Conservation (phyloP, 345 rosid species). For the Murraya koenigii region DNA sequence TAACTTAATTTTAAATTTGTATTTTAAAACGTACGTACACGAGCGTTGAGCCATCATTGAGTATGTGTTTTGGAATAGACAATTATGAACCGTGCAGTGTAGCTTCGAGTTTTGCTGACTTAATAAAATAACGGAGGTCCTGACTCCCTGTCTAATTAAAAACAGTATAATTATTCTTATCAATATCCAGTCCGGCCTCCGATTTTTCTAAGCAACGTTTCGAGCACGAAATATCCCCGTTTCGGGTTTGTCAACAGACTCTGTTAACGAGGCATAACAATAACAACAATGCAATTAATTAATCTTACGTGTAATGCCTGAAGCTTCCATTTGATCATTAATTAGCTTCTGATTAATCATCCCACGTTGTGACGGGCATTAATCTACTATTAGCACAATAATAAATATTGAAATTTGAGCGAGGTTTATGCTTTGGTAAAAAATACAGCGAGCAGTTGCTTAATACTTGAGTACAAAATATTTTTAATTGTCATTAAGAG, state of each 20-base stretch:
- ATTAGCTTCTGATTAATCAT: neutral
- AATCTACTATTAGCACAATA: neutral
- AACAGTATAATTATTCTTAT: neutral
- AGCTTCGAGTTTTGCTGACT: neutral
- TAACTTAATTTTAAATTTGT: no score
- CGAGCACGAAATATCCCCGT: conserved; percentile 11
- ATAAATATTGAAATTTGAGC: neutral
- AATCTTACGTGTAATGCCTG: neutral
- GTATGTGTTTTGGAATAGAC: no score
- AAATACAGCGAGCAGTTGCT: neutral
- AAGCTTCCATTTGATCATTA: neutral
- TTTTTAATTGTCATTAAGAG: no score
- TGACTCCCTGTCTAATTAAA: neutral
- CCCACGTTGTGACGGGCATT: neutral
- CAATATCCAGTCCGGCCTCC: neutral
- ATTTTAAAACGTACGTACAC: no score
- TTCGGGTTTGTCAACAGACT: conserved; percentile 1
- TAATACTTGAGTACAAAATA: neutral
- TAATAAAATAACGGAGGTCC: neutral
- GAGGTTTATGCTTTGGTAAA: no score
- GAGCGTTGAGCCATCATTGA: no score
- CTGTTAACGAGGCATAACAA: neutral
- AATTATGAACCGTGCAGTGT: no score
- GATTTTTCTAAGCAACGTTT: conserved; percentile 15
- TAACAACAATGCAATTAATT: neutral